These are phyloP conservation scores for Xylariales sp. DNA, from an alignment of 2,329 filamentous ascomycete genomes.

Conservation along the genomic window DNA sequence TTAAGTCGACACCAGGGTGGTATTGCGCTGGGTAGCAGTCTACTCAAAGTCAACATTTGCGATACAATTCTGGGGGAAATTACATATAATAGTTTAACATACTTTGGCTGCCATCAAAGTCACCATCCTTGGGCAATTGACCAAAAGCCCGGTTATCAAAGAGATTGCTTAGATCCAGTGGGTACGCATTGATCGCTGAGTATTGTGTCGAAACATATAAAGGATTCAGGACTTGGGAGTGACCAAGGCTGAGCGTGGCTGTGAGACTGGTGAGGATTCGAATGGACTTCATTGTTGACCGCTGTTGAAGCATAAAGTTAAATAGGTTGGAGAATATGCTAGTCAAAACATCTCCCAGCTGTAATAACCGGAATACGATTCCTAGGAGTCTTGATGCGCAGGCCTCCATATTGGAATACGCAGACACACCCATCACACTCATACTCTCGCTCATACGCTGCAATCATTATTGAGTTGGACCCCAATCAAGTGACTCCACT, in stretches of 20 bases:
- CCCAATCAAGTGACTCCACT: too few species aligned
- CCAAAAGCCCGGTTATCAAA: slow-evolving; percentile 13
- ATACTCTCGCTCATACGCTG: too few species aligned
- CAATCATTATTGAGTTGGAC: too few species aligned
- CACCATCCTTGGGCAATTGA: slow-evolving; percentile 10
- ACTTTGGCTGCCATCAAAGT: slow-evolving; percentile 12
- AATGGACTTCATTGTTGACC: neutral
- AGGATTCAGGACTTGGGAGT: slow-evolving; percentile 3
- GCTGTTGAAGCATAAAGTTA: too few species aligned
- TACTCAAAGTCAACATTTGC: neutral
- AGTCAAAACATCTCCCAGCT: too few species aligned
- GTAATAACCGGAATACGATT: too few species aligned
- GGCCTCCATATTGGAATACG: too few species aligned
- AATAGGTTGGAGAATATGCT: too few species aligned
- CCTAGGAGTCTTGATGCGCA: too few species aligned
- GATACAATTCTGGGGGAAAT: neutral
- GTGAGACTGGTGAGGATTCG: neutral
- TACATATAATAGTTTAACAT: neutral
- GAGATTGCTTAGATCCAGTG: slow-evolving; percentile 10
- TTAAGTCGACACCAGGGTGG: slow-evolving; percentile 9
- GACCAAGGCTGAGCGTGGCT: neutral
- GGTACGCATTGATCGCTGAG: neutral
- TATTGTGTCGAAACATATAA: neutral
- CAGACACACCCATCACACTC: too few species aligned
- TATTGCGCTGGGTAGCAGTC: slow-evolving; percentile 12